Base-by-base conservation (phyloP, 805 yeast species). In the Metschnikowia matae region DNA sequence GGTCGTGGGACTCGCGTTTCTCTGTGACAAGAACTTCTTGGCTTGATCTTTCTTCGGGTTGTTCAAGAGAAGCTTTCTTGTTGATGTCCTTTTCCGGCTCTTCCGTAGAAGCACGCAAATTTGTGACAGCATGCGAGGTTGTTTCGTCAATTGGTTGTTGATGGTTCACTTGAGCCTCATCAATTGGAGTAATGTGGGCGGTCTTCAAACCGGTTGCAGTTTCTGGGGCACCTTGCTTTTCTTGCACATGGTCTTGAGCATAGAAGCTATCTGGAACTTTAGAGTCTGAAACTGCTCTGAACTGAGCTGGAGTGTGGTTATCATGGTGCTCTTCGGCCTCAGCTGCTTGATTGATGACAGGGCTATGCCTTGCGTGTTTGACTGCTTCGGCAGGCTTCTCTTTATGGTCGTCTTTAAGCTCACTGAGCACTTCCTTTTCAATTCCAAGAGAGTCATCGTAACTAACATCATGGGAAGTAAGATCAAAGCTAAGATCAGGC, bases 371-470 rank as follows among this genome's bases (percentile, higher is more conserved):
- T 5, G 3, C 7, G 5, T 34, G 15, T 15, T 40, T 40, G 18
- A 40, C 17, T 10, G 43, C 3, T 8, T 29, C 34, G 3, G 14
- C 18, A 13, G 15, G 38, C 21, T 44, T 31, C 26, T 7, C 26
- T 15, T 35, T 6, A 4, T 8, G 11, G 8, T 43, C 40, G 6
- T 21, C 26, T 8, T 11, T 34, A 6, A 64, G 48, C 43, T 66
- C 70, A 23, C 52, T 45, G 33, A 62, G 61, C 14, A 61, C 63
- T 20, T 69, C 70, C 15, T 56, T 49, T 42, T 70, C 74, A 20
- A 70, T 65, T 3, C 74, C 75, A 32, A 71, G 55, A 3, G 70
- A 53, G 48, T 71, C 77, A 41, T 71, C 75, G 50, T 64, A 68
- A 48, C 71, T 67, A 39, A 73, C 59, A 46, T 73, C 75, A 49